Conservation (phyloP, 139 green algal species). For the Gonium pectorale region DNA sequence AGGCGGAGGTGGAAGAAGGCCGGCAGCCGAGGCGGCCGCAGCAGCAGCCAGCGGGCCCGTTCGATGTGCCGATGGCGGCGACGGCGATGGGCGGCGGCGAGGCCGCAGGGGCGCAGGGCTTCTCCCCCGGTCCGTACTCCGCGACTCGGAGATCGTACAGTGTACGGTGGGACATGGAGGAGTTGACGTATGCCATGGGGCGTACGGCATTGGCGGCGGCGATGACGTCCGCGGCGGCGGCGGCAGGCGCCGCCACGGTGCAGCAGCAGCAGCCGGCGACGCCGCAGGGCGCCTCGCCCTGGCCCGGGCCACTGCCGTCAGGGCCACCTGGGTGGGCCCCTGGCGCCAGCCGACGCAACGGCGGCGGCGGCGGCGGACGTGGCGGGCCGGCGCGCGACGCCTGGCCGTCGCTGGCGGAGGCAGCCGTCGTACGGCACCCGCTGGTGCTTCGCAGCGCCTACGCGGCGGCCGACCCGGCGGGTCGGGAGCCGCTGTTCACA, state of each 20-base stretch:
- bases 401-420: not conserved
- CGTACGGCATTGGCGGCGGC: not conserved
- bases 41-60: not conserved
- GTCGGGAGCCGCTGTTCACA: constrained; percentile 43
- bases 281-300: too few relatives aligned
- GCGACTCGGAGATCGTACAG: not conserved
- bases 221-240: too few relatives aligned
- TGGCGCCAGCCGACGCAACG: too few relatives aligned
- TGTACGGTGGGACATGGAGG: constrained; percentile 11
- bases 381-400: too few relatives aligned
- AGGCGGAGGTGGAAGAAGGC: not conserved
- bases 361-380: not conserved
- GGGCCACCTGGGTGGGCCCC: too few relatives aligned
- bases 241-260: too few relatives aligned
- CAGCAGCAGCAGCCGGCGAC: too few relatives aligned
- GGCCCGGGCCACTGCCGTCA: too few relatives aligned
- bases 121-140: too few relatives aligned
- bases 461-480: constrained; percentile 28
- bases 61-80: too few relatives aligned
- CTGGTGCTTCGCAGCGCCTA: constrained; percentile 58
- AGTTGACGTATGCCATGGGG: constrained; percentile 12
- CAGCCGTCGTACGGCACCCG: constrained; percentile 42
- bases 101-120: not conserved
- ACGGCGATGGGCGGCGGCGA: not conserved
- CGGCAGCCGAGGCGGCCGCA: not conserved